A percentile compares a stretch with the other conserved stretches of the same genome.
phyloP scores from a whole-genome alignment of 257 asterid species.

The Solanum etuberosum region DNA sequence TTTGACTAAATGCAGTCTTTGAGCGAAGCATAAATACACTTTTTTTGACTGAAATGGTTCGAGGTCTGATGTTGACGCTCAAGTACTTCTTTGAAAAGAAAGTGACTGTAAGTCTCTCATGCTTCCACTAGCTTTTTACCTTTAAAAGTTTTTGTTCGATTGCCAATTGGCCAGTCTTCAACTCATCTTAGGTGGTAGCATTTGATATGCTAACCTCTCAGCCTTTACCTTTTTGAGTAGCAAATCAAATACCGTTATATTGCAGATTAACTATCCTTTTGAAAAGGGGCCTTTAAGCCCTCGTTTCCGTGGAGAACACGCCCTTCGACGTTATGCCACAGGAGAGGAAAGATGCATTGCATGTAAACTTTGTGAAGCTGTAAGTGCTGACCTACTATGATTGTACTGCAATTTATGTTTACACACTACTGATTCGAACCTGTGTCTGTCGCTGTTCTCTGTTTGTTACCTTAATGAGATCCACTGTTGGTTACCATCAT shows the following conservation, averaged over 20 bases:
- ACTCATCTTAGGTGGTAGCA: neutral
- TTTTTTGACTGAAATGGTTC: conserved; percentile 90
- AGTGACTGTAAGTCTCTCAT: conserved; percentile 60
- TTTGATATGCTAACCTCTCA: neutral
- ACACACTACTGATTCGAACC: neutral
- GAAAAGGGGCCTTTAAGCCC: conserved; percentile 96
- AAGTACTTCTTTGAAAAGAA: conserved; percentile 78
- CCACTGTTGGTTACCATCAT: neutral
- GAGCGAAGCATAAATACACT: conserved; percentile 85
- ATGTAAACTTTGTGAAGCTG: conserved; percentile 95
- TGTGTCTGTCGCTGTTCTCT: neutral
- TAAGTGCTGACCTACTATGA: conserved; percentile 20
- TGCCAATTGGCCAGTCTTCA: neutral
- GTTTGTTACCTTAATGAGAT: neutral
- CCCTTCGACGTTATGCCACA: conserved; percentile 84
- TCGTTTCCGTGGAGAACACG: conserved; percentile 96
- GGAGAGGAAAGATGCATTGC: conserved; percentile 98
- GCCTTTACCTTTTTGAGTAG: neutral
- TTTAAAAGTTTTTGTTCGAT: neutral
- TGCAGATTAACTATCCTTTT: conserved; percentile 90
- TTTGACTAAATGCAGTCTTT: conserved; percentile 41
- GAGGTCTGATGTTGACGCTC: conserved; percentile 80
- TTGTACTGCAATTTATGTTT: neutral
- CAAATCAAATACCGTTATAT: neutral
- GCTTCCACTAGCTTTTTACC: neutral